Conservation (phyloP, 441 rosid species). For the Cnidoscolus chayamansa region DNA sequence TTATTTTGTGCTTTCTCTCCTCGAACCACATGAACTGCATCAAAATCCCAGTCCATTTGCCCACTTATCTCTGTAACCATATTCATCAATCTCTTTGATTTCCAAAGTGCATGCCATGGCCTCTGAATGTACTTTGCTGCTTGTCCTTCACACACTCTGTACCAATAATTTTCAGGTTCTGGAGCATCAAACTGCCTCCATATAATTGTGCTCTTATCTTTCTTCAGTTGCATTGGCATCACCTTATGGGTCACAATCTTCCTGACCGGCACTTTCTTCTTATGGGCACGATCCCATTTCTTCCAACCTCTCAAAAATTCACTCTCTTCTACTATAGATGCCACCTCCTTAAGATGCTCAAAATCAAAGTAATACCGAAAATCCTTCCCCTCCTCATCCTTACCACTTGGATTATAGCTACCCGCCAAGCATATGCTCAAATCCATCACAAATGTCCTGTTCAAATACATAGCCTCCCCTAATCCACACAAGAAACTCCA, state of each 20-base stretch:
- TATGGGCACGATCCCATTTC: constrained; percentile 69
- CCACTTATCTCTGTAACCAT: constrained; percentile 82
- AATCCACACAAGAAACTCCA: constrained; percentile 98
- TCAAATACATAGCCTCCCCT: constrained; percentile 91
- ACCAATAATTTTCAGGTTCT: constrained; percentile 96
- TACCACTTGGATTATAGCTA: constrained; percentile 57
- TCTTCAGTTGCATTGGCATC: constrained; percentile 64
- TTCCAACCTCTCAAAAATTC: constrained; percentile 76
- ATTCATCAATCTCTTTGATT: constrained; percentile 94
- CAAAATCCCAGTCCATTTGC: constrained; percentile 95
- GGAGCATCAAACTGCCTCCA: constrained; percentile 90
- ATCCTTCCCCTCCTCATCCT: constrained; percentile 86
- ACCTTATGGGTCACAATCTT: constrained; percentile 62
- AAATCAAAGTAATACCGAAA: constrained; percentile 87
- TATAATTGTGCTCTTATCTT: constrained; percentile 66
- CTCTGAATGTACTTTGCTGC: constrained; percentile 69
- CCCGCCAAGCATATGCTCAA: constrained; percentile 73
- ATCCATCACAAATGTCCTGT: constrained; percentile 88
- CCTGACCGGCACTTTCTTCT: constrained; percentile 60
- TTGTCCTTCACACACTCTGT: constrained; percentile 89
- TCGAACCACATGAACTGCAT: constrained; percentile 84
- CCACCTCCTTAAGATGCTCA: constrained; percentile 88
- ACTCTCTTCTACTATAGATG: constrained; percentile 71
- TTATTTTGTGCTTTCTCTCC: constrained; percentile 86
- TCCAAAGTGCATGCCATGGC: constrained; percentile 92